A percentile compares a stretch with the other conserved stretches of the same genome.
phyloP scores from a whole-genome alignment of 2,329 filamentous ascomycete species.

The Ceratocystiopsis minuta region DNA sequence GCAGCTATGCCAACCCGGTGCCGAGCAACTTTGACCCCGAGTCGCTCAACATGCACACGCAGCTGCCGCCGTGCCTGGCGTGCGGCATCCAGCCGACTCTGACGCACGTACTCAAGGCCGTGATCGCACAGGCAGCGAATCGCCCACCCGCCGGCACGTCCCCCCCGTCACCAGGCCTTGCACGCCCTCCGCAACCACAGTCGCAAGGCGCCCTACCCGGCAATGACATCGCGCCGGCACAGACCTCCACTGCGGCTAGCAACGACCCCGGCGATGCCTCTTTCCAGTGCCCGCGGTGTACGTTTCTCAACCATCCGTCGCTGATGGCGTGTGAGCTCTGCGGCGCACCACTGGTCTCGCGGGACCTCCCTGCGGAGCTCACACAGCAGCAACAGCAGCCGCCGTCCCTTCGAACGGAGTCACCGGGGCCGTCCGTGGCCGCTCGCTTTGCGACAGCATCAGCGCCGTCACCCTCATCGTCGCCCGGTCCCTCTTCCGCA shows the following conservation, averaged over 20 bases:
- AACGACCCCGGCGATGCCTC: slow-evolving; percentile 17
- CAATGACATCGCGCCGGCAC: background rate
- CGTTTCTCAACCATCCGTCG: slow-evolving; percentile 83
- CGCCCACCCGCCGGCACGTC: slow-evolving; percentile 7
- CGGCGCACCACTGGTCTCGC: slow-evolving; percentile 52
- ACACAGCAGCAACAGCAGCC: slow-evolving; percentile 19
- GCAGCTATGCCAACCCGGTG: slow-evolving; percentile 82
- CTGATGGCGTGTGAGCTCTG: slow-evolving; percentile 81
- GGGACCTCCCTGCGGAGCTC: slow-evolving; percentile 22
- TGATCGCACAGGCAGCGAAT: slow-evolving; percentile 38
- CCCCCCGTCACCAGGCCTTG: too few relatives aligned
- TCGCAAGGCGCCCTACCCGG: slow-evolving; percentile 1
- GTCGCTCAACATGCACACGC: slow-evolving; percentile 60
- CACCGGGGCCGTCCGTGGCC: slow-evolving; percentile 54
- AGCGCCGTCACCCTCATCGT: slow-evolving; percentile 26
- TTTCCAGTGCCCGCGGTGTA: slow-evolving; percentile 69
- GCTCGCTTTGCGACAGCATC: slow-evolving; percentile 10
- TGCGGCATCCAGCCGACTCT: slow-evolving; percentile 88
- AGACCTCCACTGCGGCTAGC: background rate
- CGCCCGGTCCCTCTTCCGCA: slow-evolving; percentile 8
- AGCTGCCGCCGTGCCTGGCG: slow-evolving; percentile 69
- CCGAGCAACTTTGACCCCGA: slow-evolving; percentile 85
- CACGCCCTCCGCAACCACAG: slow-evolving; percentile 6
- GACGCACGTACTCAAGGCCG: slow-evolving; percentile 67
- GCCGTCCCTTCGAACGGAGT: slow-evolving; percentile 37